These are phyloP conservation scores for Tetragonia tetragonoides DNA, from an alignment of 148 eudicot species.

Conservation along the genomic window DNA sequence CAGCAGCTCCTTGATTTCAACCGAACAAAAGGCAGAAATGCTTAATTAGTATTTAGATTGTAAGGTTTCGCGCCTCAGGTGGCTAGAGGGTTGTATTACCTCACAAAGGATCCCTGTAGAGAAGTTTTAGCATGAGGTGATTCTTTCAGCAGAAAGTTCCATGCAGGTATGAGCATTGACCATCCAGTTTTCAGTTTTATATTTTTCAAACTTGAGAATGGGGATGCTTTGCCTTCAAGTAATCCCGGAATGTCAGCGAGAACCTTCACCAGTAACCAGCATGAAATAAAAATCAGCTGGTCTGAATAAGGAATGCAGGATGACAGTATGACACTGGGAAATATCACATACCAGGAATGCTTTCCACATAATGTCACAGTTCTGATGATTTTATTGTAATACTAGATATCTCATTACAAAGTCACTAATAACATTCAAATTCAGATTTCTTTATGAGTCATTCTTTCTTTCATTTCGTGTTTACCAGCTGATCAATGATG, in stretches of 20 bases:
- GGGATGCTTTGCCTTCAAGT: background rate
- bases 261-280: background rate
- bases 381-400: no score
- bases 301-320: background rate
- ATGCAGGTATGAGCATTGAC: background rate
- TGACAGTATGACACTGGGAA: background rate
- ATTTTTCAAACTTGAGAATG: background rate
- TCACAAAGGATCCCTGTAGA: background rate
- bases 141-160: conserved; percentile 4
- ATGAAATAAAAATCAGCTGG: background rate
- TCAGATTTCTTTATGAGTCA: no score
- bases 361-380: background rate
- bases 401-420: no score
- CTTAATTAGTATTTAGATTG: no score
- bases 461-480: no score
- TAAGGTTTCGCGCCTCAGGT: no score
- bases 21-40: no score
- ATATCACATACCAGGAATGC: background rate
- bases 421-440: no score
- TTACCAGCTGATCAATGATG: no score
- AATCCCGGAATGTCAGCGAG: background rate
- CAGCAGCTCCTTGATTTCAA: no score
- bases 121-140: background rate
- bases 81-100: background rate
- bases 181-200: background rate